These are phyloP conservation scores for Gossypium bickii DNA, from an alignment of 345 rosid genomes.

Conservation along the genomic window DNA sequence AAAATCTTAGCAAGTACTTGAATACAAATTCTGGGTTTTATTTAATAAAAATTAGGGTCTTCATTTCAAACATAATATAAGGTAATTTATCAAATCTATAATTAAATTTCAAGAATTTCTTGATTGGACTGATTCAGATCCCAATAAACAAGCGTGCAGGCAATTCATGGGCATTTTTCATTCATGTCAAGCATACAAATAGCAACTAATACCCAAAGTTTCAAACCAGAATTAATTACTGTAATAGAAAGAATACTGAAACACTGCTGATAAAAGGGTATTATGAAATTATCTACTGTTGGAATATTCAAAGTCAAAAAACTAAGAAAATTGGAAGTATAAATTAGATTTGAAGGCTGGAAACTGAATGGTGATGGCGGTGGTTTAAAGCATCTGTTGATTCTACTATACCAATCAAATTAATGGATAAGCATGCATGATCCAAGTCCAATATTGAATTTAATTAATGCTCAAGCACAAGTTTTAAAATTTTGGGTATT, in stretches of 20 bases:
- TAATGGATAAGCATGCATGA: not conserved
- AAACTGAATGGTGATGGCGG: not conserved
- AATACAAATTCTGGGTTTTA: not conserved
- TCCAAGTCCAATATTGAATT: not conserved
- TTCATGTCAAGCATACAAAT: not conserved
- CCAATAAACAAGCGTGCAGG: not conserved
- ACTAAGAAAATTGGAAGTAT: not conserved
- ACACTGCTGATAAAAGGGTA: not conserved
- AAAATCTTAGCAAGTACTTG: not conserved
- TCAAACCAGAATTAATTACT: not conserved
- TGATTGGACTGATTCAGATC: not conserved
- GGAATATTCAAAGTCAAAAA: slow-evolving; percentile 24
- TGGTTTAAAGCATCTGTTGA: not conserved
- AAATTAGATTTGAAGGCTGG: not conserved
- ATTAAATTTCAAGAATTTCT: slow-evolving; percentile 3
- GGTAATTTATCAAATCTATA: not conserved
- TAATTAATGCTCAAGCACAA: not conserved
- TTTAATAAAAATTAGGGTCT: not conserved
- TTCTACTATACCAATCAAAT: too few species aligned
- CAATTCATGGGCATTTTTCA: not conserved
- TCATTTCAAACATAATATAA: not conserved
- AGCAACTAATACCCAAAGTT: not conserved
- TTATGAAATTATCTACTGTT: not conserved
- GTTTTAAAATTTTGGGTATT: not conserved
- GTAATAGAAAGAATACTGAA: not conserved